Evolutionary conservation across 208 protist genomes (phyloP), one percentile per base, ranked within the genome.

Genomic region (Crithidia bombi): DNA sequence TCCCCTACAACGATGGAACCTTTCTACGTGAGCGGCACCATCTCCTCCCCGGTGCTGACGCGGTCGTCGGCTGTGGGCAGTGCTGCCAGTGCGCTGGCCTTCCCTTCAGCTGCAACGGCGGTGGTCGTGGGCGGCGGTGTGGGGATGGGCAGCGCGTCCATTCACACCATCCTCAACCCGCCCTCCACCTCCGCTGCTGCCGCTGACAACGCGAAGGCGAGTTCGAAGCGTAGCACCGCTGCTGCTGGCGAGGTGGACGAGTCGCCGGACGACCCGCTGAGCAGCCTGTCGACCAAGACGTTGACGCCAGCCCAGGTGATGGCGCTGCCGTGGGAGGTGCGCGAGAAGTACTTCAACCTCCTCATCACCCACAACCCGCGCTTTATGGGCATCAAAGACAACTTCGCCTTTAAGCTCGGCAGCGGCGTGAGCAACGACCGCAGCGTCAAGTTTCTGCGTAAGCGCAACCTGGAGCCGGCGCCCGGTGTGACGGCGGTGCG

Each of bases 401-500:
- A 43, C 47, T 90, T 82, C 70, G 89, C 86, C 47, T 92, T 91
- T 56, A 71, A 67, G 41, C 74, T 94, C 38, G 71, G 78, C 44
- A 56, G 64, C n/a, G 64, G 82, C 41, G 64, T 76, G 5, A 69
- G 67, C 51, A 67, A 79, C 15, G 73, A 78, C 46, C 32, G 58
- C 46, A 75, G 61, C 59, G 70, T 75, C 12, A 58, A 76, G n/a
- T 91, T 90, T 54, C 73, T 94, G 44, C 83, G 76, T 26, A 82
- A 83, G 47, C 73, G 71, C 10, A 52, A 72, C n/a, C 65, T 91
- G 11, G 68, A 66, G 21, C 76, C 74, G 5, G 58, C 79, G 19
- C 57, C 77, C 21, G 89, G 87, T 11, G 78, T 87, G 10, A 25
- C 61, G 17, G 70, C 86, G 12, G 57, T 59, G 61, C 83, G 79